A percentile compares a stretch with the other conserved stretches of the same genome.
These are phyloP conservation scores for Blepharisma stoltei DNA, from an alignment of 73 alveolate species.

Conservation along the genomic window DNA sequence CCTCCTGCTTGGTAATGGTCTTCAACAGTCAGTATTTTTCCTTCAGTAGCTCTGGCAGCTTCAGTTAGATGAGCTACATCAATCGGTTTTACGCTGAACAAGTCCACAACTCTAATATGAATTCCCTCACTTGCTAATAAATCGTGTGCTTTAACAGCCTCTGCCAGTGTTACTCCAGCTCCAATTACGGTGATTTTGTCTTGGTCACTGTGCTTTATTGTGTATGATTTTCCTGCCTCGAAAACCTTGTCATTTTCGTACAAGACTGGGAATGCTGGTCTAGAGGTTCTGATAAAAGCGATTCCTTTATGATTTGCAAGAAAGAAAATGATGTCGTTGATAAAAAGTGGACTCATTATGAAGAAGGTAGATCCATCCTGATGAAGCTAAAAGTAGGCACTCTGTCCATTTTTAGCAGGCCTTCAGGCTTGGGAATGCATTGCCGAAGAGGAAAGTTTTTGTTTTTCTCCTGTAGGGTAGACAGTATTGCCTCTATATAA, in stretches of 20 bases:
- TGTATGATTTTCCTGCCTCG: constrained; percentile 62
- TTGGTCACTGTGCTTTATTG: constrained; percentile 31
- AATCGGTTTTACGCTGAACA: constrained; percentile 69
- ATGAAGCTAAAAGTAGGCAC: too few species aligned
- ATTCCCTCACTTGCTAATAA: constrained; percentile 49
- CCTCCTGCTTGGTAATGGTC: constrained; percentile 84
- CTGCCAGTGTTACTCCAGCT: constrained; percentile 69
- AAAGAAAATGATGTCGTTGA: too few species aligned
- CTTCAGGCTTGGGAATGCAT: too few species aligned
- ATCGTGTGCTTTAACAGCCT: constrained; percentile 60
- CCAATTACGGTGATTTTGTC: constrained; percentile 60
- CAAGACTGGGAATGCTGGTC: constrained; percentile 62
- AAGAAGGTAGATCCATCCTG: too few species aligned
- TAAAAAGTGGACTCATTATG: too few species aligned
- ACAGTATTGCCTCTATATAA: too few species aligned
- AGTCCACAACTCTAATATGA: constrained; percentile 63
- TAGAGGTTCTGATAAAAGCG: constrained; percentile 58
- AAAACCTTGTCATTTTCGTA: constrained; percentile 50
- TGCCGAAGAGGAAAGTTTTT: too few species aligned
- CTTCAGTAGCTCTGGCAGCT: constrained; percentile 42
- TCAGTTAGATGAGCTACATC: constrained; percentile 46
- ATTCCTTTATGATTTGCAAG: too few species aligned
- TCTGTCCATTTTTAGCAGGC: too few species aligned
- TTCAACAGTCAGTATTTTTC: constrained; percentile 62
- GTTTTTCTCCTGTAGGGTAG: too few species aligned